Percentiles rank a stretch among this genome's conserved stretches.
These are phyloP conservation scores for Danielia oregonensis DNA, from an alignment of 805 yeast species.

Conservation along the genomic window DNA sequence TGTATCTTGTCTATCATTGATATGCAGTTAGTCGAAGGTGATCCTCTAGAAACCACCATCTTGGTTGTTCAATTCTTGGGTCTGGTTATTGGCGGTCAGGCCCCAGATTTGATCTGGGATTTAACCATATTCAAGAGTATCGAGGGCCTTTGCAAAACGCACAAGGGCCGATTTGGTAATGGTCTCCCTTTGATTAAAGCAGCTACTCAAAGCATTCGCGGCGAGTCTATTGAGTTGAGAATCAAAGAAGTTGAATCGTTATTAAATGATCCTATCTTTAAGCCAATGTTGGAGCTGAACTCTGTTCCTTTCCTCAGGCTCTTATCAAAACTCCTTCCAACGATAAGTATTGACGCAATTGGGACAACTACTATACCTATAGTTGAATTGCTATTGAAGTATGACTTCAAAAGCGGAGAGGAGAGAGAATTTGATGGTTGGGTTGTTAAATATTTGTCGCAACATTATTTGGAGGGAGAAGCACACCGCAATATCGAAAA, in stretches of 20 bases:
- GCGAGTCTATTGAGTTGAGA: background rate
- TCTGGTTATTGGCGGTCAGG: background rate
- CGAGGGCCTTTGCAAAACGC: background rate
- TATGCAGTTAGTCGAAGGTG: background rate
- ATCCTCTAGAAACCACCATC: background rate
- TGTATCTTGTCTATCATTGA: constrained; percentile 17
- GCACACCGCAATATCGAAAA: background rate
- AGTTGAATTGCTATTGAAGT: constrained; percentile 3
- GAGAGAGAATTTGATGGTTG: constrained; percentile 3
- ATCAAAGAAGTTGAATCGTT: background rate
- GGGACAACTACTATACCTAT: background rate
- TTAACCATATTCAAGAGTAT: no score
- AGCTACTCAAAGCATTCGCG: background rate
- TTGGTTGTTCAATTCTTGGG: constrained; percentile 7
- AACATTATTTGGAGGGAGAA: constrained; percentile 9
- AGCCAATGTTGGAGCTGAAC: background rate
- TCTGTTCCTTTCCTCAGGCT: background rate
- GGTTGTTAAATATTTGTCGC: constrained; percentile 13
- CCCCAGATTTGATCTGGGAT: background rate
- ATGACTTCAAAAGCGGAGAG: background rate
- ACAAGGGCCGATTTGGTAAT: background rate
- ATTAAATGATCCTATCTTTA: background rate
- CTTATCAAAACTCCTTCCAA: background rate
- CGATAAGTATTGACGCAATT: background rate
- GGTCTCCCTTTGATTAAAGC: constrained; percentile 1